Conservation (phyloP, 2,329 filamentous ascomycete genomes). For the Talaromyces islandicus region DNA sequence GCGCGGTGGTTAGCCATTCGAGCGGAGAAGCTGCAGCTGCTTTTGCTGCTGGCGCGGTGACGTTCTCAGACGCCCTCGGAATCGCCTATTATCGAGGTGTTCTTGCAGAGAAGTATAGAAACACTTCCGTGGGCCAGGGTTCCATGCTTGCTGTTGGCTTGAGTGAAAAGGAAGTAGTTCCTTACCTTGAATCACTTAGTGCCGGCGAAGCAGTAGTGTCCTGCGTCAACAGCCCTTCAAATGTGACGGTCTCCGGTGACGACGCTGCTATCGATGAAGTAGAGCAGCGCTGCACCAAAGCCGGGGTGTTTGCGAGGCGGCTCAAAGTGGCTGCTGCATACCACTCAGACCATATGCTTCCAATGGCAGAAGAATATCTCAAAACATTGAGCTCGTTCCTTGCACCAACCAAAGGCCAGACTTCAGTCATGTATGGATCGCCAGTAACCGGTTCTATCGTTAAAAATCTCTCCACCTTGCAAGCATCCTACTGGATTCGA, state of each 20-base stretch:
- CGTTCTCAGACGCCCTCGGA: slow-evolving; percentile 15
- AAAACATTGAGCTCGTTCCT: neutral
- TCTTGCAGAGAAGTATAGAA: slow-evolving; percentile 17
- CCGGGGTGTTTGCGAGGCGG: neutral
- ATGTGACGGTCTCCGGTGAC: slow-evolving; percentile 31
- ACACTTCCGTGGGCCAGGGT: slow-evolving; percentile 11
- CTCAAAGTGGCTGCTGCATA: slow-evolving; percentile 16
- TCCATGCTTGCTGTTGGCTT: slow-evolving; percentile 25
- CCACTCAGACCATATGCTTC: slow-evolving; percentile 32
- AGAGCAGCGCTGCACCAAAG: slow-evolving; percentile 1
- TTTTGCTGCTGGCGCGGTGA: slow-evolving; percentile 14
- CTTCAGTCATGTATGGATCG: slow-evolving; percentile 6
- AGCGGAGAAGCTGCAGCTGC: slow-evolving; percentile 17
- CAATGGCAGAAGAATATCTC: slow-evolving; percentile 23
- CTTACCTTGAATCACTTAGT: slow-evolving; percentile 13
- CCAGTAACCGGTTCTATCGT: slow-evolving; percentile 16
- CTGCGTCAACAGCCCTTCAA: slow-evolving; percentile 32
- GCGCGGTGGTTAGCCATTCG: slow-evolving; percentile 12
- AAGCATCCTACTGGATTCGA: slow-evolving; percentile 25
- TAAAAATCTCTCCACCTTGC: neutral
- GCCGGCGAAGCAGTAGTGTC: slow-evolving; percentile 25
- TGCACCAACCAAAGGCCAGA: neutral
- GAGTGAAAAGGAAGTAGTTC: slow-evolving; percentile 13
- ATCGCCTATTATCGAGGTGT: slow-evolving; percentile 15
- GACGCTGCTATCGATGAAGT: slow-evolving; percentile 18